phyloP scores from a whole-genome alignment of 306 rosid species.

The Oemleria cerasiformis region DNA sequence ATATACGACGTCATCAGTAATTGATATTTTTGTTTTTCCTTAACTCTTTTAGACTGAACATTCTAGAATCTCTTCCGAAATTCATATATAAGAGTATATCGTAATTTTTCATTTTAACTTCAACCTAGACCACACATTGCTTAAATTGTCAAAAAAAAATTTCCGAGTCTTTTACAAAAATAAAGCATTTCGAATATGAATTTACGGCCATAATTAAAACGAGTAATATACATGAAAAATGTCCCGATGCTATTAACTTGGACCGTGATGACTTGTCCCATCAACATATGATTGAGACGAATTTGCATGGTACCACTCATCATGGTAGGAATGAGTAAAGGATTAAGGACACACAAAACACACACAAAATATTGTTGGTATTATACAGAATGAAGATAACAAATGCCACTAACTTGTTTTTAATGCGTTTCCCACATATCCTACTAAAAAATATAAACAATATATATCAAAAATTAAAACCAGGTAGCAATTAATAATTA shows the following conservation, averaged over 20 bases:
- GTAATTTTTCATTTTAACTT: background rate
- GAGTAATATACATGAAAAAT: background rate
- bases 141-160: background rate
- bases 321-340: background rate
- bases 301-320: slow-evolving; percentile 15
- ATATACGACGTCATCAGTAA: too few species aligned
- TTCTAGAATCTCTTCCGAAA: background rate
- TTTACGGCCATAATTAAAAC: too few species aligned
- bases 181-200: too few species aligned
- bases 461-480: slow-evolving; percentile 16
- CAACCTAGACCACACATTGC: background rate
- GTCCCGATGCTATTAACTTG: background rate
- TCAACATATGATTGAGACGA: slow-evolving; percentile 23
- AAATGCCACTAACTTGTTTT: slow-evolving; percentile 32
- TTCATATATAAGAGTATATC: background rate
- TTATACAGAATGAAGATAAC: slow-evolving; percentile 20
- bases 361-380: slow-evolving; percentile 31
- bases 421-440: slow-evolving; percentile 37
- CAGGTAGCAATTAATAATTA: background rate
- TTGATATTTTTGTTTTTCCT: background rate
- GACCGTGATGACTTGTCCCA: slow-evolving; percentile 8
- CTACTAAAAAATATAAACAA: slow-evolving; percentile 13
- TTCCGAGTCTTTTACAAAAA: too few species aligned
- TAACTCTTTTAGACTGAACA: background rate
- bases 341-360: slow-evolving; percentile 10